Evolutionary conservation across 345 rosid genomes (phyloP).

Genomic region (Garcia nutans): DNA sequence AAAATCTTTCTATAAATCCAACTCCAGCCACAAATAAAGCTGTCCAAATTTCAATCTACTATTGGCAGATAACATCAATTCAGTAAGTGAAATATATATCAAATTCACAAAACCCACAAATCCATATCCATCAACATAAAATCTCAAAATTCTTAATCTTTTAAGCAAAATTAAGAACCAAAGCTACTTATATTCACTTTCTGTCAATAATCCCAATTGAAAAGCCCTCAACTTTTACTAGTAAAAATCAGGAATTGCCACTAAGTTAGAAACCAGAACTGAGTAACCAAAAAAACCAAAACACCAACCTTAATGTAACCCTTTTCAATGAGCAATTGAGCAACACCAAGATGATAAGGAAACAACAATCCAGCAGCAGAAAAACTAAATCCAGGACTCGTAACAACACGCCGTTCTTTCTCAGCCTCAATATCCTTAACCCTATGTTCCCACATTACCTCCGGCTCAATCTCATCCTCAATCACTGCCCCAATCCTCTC

Average conservation of each 20-base stretch:
- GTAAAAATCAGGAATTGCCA: neutral
- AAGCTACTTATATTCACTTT: neutral
- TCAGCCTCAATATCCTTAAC: conserved; percentile 80
- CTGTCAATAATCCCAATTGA: neutral
- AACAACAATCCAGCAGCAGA: conserved; percentile 95
- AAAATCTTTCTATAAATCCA: neutral
- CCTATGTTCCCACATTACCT: conserved; percentile 84
- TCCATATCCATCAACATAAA: neutral
- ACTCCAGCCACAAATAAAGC: too few relatives aligned
- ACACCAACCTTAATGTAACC: conserved; percentile 76
- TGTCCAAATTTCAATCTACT: too few relatives aligned
- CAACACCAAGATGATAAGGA: conserved; percentile 93
- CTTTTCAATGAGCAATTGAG: conserved; percentile 77
- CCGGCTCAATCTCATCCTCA: conserved; percentile 70
- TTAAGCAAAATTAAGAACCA: neutral
- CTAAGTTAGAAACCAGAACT: neutral
- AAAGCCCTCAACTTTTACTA: neutral
- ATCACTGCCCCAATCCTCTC: conserved; percentile 53
- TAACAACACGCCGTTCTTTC: conserved; percentile 57
- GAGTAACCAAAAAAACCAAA: neutral
- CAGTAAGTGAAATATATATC: too few relatives aligned
- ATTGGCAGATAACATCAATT: too few relatives aligned
- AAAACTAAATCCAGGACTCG: conserved; percentile 94
- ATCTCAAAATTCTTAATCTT: neutral
- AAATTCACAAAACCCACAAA: too few relatives aligned